A percentile compares a stretch with the other conserved stretches of the same genome.
These are phyloP conservation scores for Ephemerocybe angulata DNA, from an alignment of 768 basidiomycete species.

Conservation along the genomic window DNA sequence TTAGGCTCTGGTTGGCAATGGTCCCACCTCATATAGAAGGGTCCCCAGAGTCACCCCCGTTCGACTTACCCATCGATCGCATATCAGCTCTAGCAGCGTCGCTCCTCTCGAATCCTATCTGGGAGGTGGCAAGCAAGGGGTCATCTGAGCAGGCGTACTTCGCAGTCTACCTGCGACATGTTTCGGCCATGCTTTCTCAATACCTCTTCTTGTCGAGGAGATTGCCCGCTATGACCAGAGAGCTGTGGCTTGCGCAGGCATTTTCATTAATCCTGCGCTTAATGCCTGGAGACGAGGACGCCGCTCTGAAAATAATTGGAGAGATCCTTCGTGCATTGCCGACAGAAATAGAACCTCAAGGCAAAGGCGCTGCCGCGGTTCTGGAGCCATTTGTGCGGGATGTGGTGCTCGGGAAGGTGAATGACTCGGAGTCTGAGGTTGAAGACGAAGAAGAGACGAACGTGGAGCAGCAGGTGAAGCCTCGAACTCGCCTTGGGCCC, in stretches of 20 bases:
- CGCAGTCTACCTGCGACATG: conserved; percentile 41
- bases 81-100: conserved; percentile 52
- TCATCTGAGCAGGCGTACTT: conserved; percentile 18
- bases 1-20: conserved; percentile 66
- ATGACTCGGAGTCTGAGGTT: conserved; percentile 25
- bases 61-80: conserved; percentile 53
- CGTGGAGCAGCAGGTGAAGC: not conserved
- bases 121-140: conserved; percentile 33
- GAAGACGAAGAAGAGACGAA: not conserved
- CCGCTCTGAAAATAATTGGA: conserved; percentile 41
- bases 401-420: conserved; percentile 37
- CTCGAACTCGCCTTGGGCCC: conserved; percentile 40
- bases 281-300: conserved; percentile 73
- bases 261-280: conserved; percentile 52
- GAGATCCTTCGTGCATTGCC: conserved; percentile 37
- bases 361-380: conserved; percentile 16
- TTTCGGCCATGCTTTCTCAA: conserved; percentile 49
- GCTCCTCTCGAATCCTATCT: conserved; percentile 49
- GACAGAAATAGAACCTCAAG: conserved; percentile 8
- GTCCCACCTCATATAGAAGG: conserved; percentile 40
- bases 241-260: conserved; percentile 67
- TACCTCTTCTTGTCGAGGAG: conserved; percentile 60
- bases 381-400: conserved; percentile 61
- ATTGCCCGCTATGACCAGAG: conserved; percentile 51
- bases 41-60: conserved; percentile 49